These are phyloP conservation scores for Geranium rotundifolium DNA, from an alignment of 345 rosid genomes.

Conservation along the genomic window DNA sequence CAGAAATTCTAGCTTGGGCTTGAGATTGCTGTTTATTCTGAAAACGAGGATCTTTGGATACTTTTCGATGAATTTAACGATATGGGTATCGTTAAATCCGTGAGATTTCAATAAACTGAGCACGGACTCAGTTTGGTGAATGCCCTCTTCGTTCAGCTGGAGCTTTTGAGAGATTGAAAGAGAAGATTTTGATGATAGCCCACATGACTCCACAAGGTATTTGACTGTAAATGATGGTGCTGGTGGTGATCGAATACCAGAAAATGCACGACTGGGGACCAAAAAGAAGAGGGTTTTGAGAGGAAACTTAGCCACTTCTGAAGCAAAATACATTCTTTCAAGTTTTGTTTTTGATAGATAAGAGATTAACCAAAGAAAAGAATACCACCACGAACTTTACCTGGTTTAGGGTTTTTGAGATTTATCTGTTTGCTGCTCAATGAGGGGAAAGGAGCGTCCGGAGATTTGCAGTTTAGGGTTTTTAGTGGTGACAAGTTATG, in stretches of 20 bases:
- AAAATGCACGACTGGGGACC: neutral
- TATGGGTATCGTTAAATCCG: neutral
- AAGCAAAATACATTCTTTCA: neutral
- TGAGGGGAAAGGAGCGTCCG: no score
- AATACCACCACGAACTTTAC: no score
- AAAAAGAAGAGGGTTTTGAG: neutral
- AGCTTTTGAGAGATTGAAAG: constrained; percentile 6
- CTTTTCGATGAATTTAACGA: neutral
- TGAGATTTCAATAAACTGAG: neutral
- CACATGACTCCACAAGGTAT: constrained; percentile 5
- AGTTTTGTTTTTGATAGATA: no score
- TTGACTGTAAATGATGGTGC: constrained; percentile 1
- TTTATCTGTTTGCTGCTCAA: no score
- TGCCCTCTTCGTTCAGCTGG: neutral
- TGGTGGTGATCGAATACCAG: neutral
- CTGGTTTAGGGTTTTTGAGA: no score
- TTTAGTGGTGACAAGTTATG: no score
- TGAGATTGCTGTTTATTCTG: neutral
- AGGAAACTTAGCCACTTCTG: neutral
- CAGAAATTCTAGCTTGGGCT: constrained; percentile 11
- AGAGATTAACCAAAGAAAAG: no score
- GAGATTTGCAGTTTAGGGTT: no score
- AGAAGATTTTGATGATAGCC: constrained; percentile 5
- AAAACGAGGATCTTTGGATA: neutral
- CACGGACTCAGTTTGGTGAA: neutral